Evolutionary conservation across 176 grass and related monocot genomes (phyloP).

Genomic region (Triticum turgidum): DNA sequence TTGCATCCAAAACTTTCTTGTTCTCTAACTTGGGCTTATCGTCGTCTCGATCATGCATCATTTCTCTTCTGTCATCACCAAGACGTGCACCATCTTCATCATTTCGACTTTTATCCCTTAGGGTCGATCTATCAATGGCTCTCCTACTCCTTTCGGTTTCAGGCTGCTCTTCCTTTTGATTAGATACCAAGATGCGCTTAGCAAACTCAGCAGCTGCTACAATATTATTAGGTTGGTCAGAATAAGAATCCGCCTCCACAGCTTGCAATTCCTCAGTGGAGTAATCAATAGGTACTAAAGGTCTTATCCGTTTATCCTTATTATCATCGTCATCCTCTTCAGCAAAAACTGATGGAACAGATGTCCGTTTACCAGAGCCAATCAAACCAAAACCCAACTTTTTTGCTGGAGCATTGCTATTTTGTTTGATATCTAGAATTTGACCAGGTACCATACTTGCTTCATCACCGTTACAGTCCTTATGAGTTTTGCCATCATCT

Average conservation of each 20-base stretch:
- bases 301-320: slow-evolving; percentile 78
- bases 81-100: slow-evolving; percentile 36
- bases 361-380: slow-evolving; percentile 74
- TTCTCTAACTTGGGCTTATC: slow-evolving; percentile 75
- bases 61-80: slow-evolving; percentile 57
- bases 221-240: slow-evolving; percentile 63
- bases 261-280: slow-evolving; percentile 86
- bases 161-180: slow-evolving; percentile 69
- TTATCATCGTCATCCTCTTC: slow-evolving; percentile 76
- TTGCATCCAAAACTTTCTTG: slow-evolving; percentile 90
- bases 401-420: slow-evolving; percentile 62
- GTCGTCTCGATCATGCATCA: slow-evolving; percentile 51
- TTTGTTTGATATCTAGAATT: slow-evolving; percentile 58
- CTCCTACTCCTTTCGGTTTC: slow-evolving; percentile 56
- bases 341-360: slow-evolving; percentile 92
- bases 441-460: slow-evolving; percentile 22
- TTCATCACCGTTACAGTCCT: slow-evolving; percentile 46
- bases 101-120: slow-evolving; percentile 62
- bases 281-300: slow-evolving; percentile 96
- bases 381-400: slow-evolving; percentile 94
- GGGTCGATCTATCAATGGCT: slow-evolving; percentile 59
- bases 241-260: slow-evolving; percentile 59
- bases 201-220: slow-evolving; percentile 86
- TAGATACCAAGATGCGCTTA: slow-evolving; percentile 70
- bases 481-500: slow-evolving; percentile 46